Percentiles rank a stretch among this genome's conserved stretches.
These are phyloP conservation scores for Biscogniauxia sp. DNA, from an alignment of 2,329 filamentous ascomycete species.

Conservation along the genomic window DNA sequence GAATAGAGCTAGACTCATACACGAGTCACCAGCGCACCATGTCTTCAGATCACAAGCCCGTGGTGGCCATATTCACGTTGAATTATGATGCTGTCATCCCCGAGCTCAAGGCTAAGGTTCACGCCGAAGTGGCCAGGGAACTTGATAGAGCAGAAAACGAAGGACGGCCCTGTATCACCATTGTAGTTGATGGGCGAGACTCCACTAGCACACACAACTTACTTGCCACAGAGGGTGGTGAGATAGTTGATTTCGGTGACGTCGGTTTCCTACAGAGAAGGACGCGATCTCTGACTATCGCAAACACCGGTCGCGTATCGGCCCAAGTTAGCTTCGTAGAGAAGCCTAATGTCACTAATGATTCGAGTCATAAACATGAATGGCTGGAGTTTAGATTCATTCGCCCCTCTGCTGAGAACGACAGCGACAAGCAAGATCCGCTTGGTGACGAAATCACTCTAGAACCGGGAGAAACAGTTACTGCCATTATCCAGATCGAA, in stretches of 20 bases:
- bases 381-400: constrained; percentile 31
- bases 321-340: constrained; percentile 81
- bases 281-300: constrained; percentile 71
- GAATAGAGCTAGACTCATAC: constrained; percentile 64
- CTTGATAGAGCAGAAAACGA: constrained; percentile 92
- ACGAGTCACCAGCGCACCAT: constrained; percentile 84
- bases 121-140: constrained; percentile 83
- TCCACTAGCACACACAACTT: constrained; percentile 32
- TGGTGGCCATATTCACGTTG: constrained; percentile 78
- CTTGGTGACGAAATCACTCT: constrained; percentile 60
- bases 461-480: constrained; percentile 79
- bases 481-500: constrained; percentile 64
- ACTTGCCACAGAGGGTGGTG: constrained; percentile 41
- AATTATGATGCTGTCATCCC: constrained; percentile 85
- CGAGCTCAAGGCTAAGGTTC: constrained; percentile 77
- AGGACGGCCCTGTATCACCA: constrained; percentile 74
- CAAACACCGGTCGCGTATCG: constrained; percentile 83
- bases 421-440: constrained; percentile 24
- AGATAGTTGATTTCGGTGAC: constrained; percentile 75
- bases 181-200: constrained; percentile 70
- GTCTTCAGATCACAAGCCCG: constrained; percentile 93
- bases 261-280: constrained; percentile 67
- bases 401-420: constrained; percentile 8
- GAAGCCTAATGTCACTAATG: constrained; percentile 54
- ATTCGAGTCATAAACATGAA: constrained; percentile 23